Base-by-base conservation (phyloP, 2,329 filamentous ascomycete species). In the Diaporthe sp. region DNA sequence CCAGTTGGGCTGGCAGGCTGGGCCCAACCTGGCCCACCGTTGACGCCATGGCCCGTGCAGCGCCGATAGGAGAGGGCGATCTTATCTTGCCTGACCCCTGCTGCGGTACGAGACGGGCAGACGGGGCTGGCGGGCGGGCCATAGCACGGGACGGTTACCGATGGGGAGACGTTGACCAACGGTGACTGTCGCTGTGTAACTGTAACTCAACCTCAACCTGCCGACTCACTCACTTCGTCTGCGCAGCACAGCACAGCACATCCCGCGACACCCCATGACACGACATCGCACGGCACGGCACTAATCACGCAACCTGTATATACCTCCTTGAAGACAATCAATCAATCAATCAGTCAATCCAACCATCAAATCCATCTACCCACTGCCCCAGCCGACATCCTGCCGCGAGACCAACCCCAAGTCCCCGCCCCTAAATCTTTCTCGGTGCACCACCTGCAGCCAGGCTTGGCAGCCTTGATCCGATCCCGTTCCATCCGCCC, bases 361-460 rank as follows among this genome's bases (percentile, higher is more conserved):
- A 10, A 9, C 68, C 39, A 39, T 28, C 53, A 57, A 62, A 5
- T 3, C 22, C 42, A 44, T 28, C 31, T 7, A 39, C 31, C 42
- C 34, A 15, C 31, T 19, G 13, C 53, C 19, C n/a, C 46, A 42
- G 28, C 46, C 72, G 10, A n/a, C 57, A 55, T 9, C 12, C 49
- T 31, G 37, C 51, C 28, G 22, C 22, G 31, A 13, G 34, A 31
- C 22, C 53, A 31, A 28, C 28, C n/a, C n/a, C 28, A 53, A 44
- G 57, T 22, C 34, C n/a, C 42, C 10, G 7, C 44, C 44, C 71
- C 53, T 22, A 46, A 37, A 7, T 62, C 71, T 25, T 9, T 49
- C 71, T 51, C 46, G 72, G 67, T 72, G 42, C 71, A 31, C 44
- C 71, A 65, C 65, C 34, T 70, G 65, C 65, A 55, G 65, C 65